These are phyloP conservation scores for Heliamphora pulchella DNA, from an alignment of 179 eudicot species.

Conservation along the genomic window DNA sequence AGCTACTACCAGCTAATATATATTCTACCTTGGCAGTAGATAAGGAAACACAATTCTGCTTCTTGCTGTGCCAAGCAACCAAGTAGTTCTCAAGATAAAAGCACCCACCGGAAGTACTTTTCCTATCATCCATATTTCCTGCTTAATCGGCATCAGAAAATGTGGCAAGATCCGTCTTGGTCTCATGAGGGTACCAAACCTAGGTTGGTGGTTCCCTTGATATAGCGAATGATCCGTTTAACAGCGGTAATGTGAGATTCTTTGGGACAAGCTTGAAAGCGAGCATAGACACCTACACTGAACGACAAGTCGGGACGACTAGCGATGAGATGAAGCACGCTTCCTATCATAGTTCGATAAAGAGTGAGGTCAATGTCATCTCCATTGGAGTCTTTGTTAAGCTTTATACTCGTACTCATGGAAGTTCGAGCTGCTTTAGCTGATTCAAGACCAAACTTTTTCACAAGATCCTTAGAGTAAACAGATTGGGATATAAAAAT, in stretches of 20 bases:
- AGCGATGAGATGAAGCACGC: neutral
- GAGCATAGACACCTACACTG: neutral
- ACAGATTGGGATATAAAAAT: neutral
- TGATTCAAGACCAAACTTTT: neutral
- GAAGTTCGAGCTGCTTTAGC: neutral
- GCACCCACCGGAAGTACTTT: neutral
- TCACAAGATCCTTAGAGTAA: neutral
- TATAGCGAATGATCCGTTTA: neutral
- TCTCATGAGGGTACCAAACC: neutral
- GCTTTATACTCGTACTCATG: neutral
- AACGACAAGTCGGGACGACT: neutral
- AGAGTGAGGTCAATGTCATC: neutral
- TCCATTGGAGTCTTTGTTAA: neutral
- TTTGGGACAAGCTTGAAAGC: neutral
- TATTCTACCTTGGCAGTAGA: no score
- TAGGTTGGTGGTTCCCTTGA: neutral
- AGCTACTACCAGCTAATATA: no score
- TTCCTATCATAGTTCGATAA: neutral
- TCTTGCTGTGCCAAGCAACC: no score
- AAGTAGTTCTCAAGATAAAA: no score
- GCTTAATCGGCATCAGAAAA: neutral
- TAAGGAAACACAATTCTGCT: no score
- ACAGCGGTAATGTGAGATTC: neutral
- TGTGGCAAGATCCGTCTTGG: neutral
- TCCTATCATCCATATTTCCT: neutral